phyloP scores from a whole-genome alignment of 2,329 filamentous ascomycete species.

The Scleromitrula shiraiana region DNA sequence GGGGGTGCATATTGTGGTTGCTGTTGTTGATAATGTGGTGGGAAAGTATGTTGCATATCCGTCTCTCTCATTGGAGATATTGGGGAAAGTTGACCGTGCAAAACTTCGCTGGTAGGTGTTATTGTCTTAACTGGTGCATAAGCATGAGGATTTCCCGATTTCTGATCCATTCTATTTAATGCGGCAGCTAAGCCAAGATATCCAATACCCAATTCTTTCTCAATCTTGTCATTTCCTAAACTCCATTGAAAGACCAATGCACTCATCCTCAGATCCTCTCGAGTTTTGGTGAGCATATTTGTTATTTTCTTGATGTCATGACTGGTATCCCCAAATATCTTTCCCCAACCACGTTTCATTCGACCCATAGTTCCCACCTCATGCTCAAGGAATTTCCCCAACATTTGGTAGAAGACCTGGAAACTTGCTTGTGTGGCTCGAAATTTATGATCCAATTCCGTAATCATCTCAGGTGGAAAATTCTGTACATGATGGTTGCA shows the following conservation, averaged over 20 bases:
- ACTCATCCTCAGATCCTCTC: constrained; percentile 56
- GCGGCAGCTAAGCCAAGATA: constrained; percentile 60
- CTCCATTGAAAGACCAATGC: constrained; percentile 59
- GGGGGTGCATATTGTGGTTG: constrained; percentile 11
- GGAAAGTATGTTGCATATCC: constrained; percentile 2
- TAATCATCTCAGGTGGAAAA: constrained; percentile 51
- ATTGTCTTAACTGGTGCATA: not conserved
- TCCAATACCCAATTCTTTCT: constrained; percentile 55
- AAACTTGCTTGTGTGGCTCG: constrained; percentile 54
- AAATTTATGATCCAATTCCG: constrained; percentile 59
- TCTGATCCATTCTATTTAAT: constrained; percentile 41
- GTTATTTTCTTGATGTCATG: constrained; percentile 53
- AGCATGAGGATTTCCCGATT: constrained; percentile 5
- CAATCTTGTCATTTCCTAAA: constrained; percentile 48
- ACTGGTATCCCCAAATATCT: constrained; percentile 48
- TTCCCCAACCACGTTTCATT: constrained; percentile 48
- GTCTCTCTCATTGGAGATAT: not conserved
- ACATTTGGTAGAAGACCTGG: constrained; percentile 53
- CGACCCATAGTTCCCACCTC: constrained; percentile 1
- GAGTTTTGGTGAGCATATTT: constrained; percentile 46
- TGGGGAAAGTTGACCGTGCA: not conserved
- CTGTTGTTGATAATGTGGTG: constrained; percentile 6
- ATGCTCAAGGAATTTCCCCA: constrained; percentile 43
- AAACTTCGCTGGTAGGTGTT: not conserved
- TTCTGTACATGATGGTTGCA: constrained; percentile 41